phyloP scores from a whole-genome alignment of 768 basidiomycete species.

The Tricholoma matsutake region DNA sequence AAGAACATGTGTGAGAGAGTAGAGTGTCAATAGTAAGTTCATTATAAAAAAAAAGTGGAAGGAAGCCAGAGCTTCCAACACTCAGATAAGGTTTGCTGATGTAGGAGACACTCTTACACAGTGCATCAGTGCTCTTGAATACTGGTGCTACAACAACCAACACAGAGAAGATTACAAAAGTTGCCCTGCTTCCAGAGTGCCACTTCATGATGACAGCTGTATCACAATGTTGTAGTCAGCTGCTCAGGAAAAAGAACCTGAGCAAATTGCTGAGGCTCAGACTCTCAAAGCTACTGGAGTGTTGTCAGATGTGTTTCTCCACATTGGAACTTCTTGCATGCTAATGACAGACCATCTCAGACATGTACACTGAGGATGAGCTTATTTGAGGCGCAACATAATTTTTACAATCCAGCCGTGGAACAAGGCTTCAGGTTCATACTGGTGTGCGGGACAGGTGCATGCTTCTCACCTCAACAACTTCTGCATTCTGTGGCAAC shows the following conservation, averaged over 20 bases:
- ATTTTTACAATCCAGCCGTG: constrained; percentile 11
- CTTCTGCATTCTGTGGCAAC: constrained; percentile 29
- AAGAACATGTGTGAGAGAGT: too few relatives aligned
- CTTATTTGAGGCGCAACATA: constrained; percentile 19
- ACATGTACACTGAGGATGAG: constrained; percentile 8
- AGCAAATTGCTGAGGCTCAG: constrained; percentile 15
- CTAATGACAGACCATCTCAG: neutral
- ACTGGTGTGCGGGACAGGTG: constrained; percentile 23
- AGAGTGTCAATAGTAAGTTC: too few relatives aligned
- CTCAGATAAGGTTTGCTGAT: too few relatives aligned
- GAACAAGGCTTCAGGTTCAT: constrained; percentile 8
- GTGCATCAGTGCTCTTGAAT: too few relatives aligned
- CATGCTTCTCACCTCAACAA: constrained; percentile 26
- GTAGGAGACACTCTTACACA: too few relatives aligned
- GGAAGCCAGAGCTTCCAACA: too few relatives aligned
- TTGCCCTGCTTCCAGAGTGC: too few relatives aligned
- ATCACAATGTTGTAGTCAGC: too few relatives aligned
- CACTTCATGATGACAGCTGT: too few relatives aligned
- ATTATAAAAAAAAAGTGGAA: too few relatives aligned
- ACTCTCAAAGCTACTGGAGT: constrained; percentile 16
- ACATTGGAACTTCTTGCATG: neutral
- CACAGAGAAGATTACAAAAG: too few relatives aligned
- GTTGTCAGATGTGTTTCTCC: neutral
- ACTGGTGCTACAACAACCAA: too few relatives aligned
- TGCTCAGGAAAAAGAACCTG: constrained; percentile 18